Conservation (phyloP, 2,329 filamentous ascomycete species). For the Alternaria solani region DNA sequence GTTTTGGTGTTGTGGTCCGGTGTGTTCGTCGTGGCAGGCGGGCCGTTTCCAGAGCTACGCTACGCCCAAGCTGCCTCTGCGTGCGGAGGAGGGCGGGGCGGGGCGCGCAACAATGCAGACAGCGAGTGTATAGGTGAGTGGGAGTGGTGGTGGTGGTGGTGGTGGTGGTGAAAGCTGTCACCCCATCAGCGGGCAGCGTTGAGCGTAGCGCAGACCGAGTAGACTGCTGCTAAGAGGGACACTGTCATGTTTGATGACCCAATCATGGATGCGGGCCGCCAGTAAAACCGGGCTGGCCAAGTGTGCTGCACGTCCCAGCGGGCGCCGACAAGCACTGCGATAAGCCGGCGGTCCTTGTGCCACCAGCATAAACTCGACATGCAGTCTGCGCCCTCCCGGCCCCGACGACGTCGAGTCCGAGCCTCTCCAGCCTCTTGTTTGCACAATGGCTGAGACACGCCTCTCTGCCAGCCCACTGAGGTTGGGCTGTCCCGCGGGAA, state of each 20-base stretch:
- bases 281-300: constrained; percentile 10
- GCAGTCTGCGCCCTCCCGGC: not conserved
- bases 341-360: constrained; percentile 8
- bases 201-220: constrained; percentile 9
- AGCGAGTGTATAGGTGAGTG: constrained; percentile 22
- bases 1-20: constrained; percentile 20
- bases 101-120: not conserved
- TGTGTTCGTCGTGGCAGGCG: constrained; percentile 9
- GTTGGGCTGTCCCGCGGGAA: constrained; percentile 2
- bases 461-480: constrained; percentile 10
- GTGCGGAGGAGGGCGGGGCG: not conserved
- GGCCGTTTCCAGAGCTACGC: constrained; percentile 18
- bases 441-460: constrained; percentile 5
- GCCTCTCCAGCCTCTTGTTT: constrained; percentile 17
- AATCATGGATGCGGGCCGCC: constrained; percentile 14
- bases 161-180: constrained; percentile 3
- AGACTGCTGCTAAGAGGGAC: constrained; percentile 3
- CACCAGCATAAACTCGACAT: constrained; percentile 7
- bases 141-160: constrained; percentile 8
- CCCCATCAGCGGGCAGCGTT: constrained; percentile 11
- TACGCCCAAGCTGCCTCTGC: constrained; percentile 8
- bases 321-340: constrained; percentile 12
- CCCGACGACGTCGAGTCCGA: not conserved
- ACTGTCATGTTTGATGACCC: constrained; percentile 17
- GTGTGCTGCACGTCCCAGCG: constrained; percentile 11